Conservation (phyloP, 352 stramenopile genomes). For the Pythium plurisporium region DNA sequence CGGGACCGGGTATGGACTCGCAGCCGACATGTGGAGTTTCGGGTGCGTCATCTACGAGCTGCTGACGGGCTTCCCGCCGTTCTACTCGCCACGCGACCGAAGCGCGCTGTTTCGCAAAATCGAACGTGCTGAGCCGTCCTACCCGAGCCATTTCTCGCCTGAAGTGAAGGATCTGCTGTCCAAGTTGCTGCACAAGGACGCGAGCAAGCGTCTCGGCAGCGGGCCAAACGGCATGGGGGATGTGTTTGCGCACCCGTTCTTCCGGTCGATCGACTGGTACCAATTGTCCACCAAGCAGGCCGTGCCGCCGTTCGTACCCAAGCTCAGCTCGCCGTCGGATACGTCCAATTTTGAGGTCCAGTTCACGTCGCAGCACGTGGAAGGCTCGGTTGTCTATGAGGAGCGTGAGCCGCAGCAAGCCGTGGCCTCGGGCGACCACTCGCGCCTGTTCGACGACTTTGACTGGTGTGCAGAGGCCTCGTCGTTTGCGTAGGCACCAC, state of each 20-base stretch:
- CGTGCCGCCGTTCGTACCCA: conserved; percentile 51
- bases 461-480: conserved; percentile 62
- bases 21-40: conserved; percentile 85
- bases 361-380: conserved; percentile 64
- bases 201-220: conserved; percentile 48
- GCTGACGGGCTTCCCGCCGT: conserved; percentile 84
- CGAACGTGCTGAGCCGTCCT: conserved; percentile 85
- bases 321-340: conserved; percentile 38
- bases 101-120: conserved; percentile 98
- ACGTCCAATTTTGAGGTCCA: conserved; percentile 75
- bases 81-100: conserved; percentile 89
- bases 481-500: conserved; percentile 41
- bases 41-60: conserved; percentile 87
- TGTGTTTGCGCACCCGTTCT: conserved; percentile 74
- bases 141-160: conserved; percentile 87
- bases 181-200: conserved; percentile 59
- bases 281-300: conserved; percentile 72
- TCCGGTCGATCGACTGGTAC: conserved; percentile 70
- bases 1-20: conserved; percentile 65
- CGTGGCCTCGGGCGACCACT: conserved; percentile 12
- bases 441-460: conserved; percentile 62
- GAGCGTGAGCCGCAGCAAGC: conserved; percentile 30
- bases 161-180: conserved; percentile 57
- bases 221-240: conserved; percentile 58
- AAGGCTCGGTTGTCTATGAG: conserved; percentile 58